These are phyloP conservation scores for Neurospora africana DNA, from an alignment of 495 filamentous ascomycete genomes.

Conservation along the genomic window DNA sequence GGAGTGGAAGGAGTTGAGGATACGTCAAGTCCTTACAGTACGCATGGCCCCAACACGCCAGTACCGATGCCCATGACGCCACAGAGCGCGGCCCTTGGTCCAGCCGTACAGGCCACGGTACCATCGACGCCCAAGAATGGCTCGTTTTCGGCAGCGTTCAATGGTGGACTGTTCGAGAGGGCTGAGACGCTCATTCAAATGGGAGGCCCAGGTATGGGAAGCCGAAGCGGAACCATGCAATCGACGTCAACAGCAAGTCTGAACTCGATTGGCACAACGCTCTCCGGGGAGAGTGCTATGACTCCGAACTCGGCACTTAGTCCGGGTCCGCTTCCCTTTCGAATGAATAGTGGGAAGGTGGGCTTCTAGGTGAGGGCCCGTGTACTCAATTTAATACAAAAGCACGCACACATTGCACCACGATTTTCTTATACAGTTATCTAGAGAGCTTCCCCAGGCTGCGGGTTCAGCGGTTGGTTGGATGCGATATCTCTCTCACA, in stretches of 20 bases:
- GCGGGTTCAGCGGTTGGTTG: background rate
- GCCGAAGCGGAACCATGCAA: conserved; percentile 35
- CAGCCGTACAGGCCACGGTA: conserved; percentile 81
- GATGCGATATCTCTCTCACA: background rate
- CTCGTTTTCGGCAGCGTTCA: conserved; percentile 53
- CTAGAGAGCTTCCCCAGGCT: background rate
- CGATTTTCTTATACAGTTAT: background rate
- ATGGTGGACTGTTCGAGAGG: conserved; percentile 62
- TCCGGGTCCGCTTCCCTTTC: conserved; percentile 22
- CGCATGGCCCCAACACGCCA: conserved; percentile 18
- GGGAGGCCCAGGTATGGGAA: conserved; percentile 31
- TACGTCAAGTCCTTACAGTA: conserved; percentile 22
- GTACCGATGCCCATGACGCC: conserved; percentile 49
- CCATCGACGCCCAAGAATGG: conserved; percentile 67
- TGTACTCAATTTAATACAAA: background rate
- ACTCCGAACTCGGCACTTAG: conserved; percentile 30
- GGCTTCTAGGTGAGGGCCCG: conserved; percentile 14
- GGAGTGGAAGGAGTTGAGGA: conserved; percentile 7
- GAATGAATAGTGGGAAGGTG: conserved; percentile 18
- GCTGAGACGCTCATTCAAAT: conserved; percentile 60
- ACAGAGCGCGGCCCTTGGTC: conserved; percentile 74
- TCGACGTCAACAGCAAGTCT: conserved; percentile 28
- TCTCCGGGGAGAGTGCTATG: conserved; percentile 23
- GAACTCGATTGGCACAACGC: conserved; percentile 28
- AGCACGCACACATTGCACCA: background rate